A percentile compares a stretch with the other conserved stretches of the same genome.
phyloP scores from a whole-genome alignment of 768 basidiomycete species.

The Clitopilus passeckerianus region DNA sequence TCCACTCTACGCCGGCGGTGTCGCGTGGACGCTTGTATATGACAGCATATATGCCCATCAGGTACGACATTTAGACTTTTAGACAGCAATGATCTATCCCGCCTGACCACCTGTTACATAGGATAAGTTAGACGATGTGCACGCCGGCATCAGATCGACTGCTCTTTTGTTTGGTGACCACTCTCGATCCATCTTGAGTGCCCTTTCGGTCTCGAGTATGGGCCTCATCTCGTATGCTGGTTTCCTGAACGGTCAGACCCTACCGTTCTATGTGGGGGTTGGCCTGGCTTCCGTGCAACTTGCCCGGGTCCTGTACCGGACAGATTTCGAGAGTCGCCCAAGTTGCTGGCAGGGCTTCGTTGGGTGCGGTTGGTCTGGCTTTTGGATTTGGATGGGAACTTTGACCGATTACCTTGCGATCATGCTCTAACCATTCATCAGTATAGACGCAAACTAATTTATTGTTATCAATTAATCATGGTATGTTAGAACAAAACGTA shows the following conservation, averaged over 20 bases:
- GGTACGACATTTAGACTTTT: constrained; percentile 6
- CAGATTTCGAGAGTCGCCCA: constrained; percentile 67
- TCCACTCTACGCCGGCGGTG: constrained; percentile 85
- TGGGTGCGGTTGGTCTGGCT: constrained; percentile 84
- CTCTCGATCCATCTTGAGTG: constrained; percentile 70
- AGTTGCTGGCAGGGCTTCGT: constrained; percentile 92
- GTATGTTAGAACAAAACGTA: constrained; percentile 7
- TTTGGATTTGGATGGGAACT: constrained; percentile 83
- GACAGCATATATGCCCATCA: constrained; percentile 99
- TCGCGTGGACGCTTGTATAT: constrained; percentile 94
- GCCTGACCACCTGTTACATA: constrained; percentile 21
- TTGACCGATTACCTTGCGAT: constrained; percentile 54
- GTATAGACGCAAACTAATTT: background rate
- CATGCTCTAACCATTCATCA: constrained; percentile 3
- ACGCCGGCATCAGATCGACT: constrained; percentile 88
- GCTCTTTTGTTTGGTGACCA: constrained; percentile 83
- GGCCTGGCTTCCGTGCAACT: constrained; percentile 73
- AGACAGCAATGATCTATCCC: background rate
- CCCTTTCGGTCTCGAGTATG: constrained; percentile 69
- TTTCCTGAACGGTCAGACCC: constrained; percentile 69
- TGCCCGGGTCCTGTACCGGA: constrained; percentile 65
- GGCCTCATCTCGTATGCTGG: constrained; percentile 78
- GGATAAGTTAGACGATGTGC: constrained; percentile 91
- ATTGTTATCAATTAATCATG: constrained; percentile 1
- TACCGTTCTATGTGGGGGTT: constrained; percentile 76